Evolutionary conservation across 768 basidiomycete species (phyloP), one percentile per base, ranked within the genome.

Genomic region (Lactarius vividus): DNA sequence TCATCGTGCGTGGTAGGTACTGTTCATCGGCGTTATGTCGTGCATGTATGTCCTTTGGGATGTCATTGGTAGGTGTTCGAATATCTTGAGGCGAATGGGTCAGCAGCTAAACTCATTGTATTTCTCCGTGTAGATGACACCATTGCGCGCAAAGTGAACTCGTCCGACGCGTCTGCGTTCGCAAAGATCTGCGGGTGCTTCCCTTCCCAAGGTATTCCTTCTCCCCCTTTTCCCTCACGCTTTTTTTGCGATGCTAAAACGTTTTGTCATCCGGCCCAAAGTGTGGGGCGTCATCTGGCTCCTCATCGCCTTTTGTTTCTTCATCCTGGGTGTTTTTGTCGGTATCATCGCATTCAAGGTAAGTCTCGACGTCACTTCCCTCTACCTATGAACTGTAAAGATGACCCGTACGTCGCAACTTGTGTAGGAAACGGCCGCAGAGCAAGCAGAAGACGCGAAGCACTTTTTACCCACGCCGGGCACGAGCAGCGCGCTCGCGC

Each of bases 211-310:
- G 88, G 91, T 88, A 44, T 18, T 10, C 15, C 15, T 31, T 52
- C 53, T 42, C 58, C 42, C 15, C 10, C 16, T 18, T 53, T 6
- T 44, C 18, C 9, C 16, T 11, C 15, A 9, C 28, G 18, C 9
- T 7, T 13, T 28, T 15, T 26, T 52, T 52, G 49, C 11, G 49
- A 7, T 52, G 5, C 49, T 52, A 16, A 52, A 11, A 44, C 0
- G 5, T 52, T 52, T 28, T 52, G 13, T n/a, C 49, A 11, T 9
- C 15, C 15, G 16, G 16, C 46, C 42, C 49, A 9, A 66, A 92
- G 92, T 91, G 0, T 94, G 92, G 93, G 94, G 94, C 39, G 85
- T 94, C 61, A 82, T 96, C 58, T 96, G 94, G 94, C 84, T 94
- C 42, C 75, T 95, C 69, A 74, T 86, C 35, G 88, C 92, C 0